Evolutionary conservation across 2,329 filamentous ascomycete genomes (phyloP).

Genomic region (Calonectria ilicicola): DNA sequence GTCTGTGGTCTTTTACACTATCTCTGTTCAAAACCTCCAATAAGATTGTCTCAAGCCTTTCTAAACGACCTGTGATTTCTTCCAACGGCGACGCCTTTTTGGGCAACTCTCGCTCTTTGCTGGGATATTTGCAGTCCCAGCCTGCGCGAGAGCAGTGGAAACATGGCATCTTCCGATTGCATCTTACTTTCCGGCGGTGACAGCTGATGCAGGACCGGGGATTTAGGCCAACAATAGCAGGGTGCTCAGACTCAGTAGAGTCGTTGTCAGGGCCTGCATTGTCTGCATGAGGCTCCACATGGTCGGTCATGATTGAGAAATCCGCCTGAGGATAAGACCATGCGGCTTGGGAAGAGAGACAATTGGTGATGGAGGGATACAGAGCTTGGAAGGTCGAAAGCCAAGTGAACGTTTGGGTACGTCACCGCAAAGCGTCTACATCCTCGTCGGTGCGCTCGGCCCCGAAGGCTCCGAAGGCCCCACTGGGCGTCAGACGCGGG

Average conservation of each 20-base stretch:
- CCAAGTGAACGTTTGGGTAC: background rate
- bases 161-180: conserved; percentile 21
- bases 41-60: conserved; percentile 14
- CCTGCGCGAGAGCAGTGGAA: conserved; percentile 11
- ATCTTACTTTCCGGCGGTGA: conserved; percentile 18
- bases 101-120: background rate
- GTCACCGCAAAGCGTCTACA: background rate
- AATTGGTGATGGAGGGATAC: background rate
- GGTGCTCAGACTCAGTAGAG: background rate
- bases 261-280: background rate
- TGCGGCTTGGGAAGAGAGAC: background rate
- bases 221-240: background rate
- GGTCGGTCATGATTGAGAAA: background rate
- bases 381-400: background rate
- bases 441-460: background rate
- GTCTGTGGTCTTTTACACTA: background rate
- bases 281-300: background rate
- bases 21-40: background rate
- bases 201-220: conserved; percentile 22
- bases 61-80: conserved; percentile 15
- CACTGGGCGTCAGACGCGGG: background rate
- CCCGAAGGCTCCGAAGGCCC: background rate
- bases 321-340: background rate
- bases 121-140: background rate
- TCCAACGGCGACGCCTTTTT: conserved; percentile 16